Conservation (phyloP, 2,329 filamentous ascomycete genomes). For the Cercospora brassicicola region DNA sequence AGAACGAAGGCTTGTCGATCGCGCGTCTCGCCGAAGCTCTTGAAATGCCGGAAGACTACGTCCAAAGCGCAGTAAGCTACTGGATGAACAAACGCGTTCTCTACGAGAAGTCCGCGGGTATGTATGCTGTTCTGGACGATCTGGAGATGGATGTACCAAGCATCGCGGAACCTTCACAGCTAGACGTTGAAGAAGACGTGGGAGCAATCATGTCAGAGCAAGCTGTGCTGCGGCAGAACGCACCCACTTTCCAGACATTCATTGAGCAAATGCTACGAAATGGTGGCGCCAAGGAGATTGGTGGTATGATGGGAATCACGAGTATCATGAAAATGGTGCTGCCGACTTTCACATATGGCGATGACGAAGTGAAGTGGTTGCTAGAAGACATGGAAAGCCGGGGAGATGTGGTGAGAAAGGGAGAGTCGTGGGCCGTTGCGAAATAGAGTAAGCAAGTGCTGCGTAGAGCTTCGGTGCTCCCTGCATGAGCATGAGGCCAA, state of each 20-base stretch:
- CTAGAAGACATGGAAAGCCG: constrained; percentile 73
- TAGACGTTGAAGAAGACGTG: constrained; percentile 44
- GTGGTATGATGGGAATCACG: constrained; percentile 79
- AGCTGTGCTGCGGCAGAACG: constrained; percentile 66
- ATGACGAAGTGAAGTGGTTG: constrained; percentile 82
- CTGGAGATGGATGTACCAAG: constrained; percentile 45
- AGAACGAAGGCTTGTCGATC: constrained; percentile 37
- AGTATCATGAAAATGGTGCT: constrained; percentile 97
- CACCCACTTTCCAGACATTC: constrained; percentile 82
- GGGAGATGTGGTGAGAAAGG: constrained; percentile 58
- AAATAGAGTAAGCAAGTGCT: not conserved
- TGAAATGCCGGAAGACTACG: constrained; percentile 71
- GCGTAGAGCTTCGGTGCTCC: not conserved
- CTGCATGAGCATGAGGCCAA: not conserved
- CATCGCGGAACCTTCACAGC: constrained; percentile 37
- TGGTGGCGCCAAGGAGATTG: constrained; percentile 52
- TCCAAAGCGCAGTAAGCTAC: constrained; percentile 66
- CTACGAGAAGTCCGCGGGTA: constrained; percentile 53
- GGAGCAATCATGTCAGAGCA: constrained; percentile 54
- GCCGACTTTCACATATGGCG: constrained; percentile 82
- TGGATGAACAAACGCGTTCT: constrained; percentile 71
- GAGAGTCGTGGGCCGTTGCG: constrained; percentile 37
- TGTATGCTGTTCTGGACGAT: constrained; percentile 68
- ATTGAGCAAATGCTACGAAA: constrained; percentile 95
- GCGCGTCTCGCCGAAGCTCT: constrained; percentile 55